Base-by-base conservation (phyloP, 225 moss, liverwort and hornwort genomes). In the Antitrichia curtipendula region DNA sequence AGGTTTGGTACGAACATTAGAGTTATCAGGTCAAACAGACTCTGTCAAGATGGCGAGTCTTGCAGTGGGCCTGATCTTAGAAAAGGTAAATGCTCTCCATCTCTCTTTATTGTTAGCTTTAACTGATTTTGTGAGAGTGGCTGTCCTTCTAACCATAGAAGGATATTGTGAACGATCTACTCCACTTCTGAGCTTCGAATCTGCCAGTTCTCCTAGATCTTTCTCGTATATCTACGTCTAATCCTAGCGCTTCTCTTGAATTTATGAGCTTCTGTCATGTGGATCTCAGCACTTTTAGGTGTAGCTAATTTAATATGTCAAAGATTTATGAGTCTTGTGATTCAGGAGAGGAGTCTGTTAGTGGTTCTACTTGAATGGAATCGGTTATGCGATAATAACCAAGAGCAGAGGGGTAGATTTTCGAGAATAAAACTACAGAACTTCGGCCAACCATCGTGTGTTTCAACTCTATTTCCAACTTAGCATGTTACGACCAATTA, bases 21-120 rank as follows among this genome's bases (percentile, higher is more conserved):
- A 88, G 76, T 88, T 81, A 86, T 77, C 85, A 83, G 94, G 87
- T 91, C 76, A 85, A 87, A 84, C 61, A 90, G 90, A 83, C 87
- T 93, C 85, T 86, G 88, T 90, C 93, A 93, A 91, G 90, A 95
- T 95, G 95, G 95, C 95, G 89, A 95, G 95, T 92, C 91, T 95
- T 86, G 93, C 95, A 88, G 93, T 95, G 86, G 93, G 93, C 86
- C 88, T 95, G 88, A 95, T 95, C 89, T 91, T 95, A 90, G 95
- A 95, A 88, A 95, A 95, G 95, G 95, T 93, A 89, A 45, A 34
- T 84, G 63, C 71, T 87, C 89, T 61, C 20, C 41, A 49, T 88
- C 34, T 75, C 57, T 76, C 63, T 70, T 87, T 27, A 49, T 75
- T 80, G 36, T 45, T 50, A 31, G 52, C 63, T 53, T 68, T 28